A percentile compares a stretch with the other conserved stretches of the same genome.
These are phyloP conservation scores for Mycena amicta DNA, from an alignment of 768 basidiomycete species.

Conservation along the genomic window DNA sequence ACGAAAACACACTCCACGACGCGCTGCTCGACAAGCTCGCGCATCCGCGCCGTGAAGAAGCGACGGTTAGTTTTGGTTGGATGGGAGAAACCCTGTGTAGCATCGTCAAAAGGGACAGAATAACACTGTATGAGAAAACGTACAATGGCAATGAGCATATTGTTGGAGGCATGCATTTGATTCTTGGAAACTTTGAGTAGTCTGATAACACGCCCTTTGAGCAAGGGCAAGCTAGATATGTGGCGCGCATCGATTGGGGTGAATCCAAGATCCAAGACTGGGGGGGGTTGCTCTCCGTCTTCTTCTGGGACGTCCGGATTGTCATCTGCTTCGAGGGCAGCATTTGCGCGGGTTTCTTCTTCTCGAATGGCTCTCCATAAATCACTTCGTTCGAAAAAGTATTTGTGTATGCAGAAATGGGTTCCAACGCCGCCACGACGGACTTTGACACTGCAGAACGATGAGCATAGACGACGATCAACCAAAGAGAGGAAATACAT, in stretches of 20 bases:
- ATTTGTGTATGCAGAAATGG: conserved; percentile 79
- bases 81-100: conserved; percentile 67
- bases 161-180: conserved; percentile 69
- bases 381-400: conserved; percentile 76
- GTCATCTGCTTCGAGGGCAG: conserved; percentile 26
- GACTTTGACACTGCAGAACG: conserved; percentile 63
- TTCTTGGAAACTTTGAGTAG: conserved; percentile 72
- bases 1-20: conserved; percentile 76
- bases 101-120: not conserved
- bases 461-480: not conserved
- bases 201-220: conserved; percentile 71
- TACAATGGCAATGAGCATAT: conserved; percentile 79
- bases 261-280: conserved; percentile 47
- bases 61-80: conserved; percentile 80
- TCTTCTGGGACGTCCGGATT: conserved; percentile 37
- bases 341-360: conserved; percentile 61
- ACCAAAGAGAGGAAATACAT: conserved; percentile 50
- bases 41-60: conserved; percentile 75
- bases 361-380: conserved; percentile 78
- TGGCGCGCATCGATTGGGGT: conserved; percentile 78
- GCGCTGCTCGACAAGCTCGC: conserved; percentile 72
- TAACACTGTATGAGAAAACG: conserved; percentile 30
- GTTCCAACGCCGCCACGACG: conserved; percentile 75
- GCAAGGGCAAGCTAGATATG: conserved; percentile 71
- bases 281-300: conserved; percentile 34